Base-by-base conservation (phyloP, 305 asterid genomes). In the Petunia hybrid region DNA sequence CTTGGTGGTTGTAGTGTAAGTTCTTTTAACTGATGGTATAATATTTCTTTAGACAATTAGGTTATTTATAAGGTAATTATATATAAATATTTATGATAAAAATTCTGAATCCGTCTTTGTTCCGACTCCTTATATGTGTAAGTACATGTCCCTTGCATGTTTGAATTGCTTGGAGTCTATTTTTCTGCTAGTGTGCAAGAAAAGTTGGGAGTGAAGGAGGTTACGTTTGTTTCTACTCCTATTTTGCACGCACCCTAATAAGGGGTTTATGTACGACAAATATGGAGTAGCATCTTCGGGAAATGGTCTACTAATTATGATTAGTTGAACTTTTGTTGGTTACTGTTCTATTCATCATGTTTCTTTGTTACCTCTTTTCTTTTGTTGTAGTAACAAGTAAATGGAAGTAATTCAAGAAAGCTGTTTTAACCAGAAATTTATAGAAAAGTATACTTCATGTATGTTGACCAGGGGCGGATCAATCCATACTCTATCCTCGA, bases 251-350 rank as follows among this genome's bases (percentile, higher is more conserved):
- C 13, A n/a, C 36, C 70, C 74, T 66, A 8, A 14, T 22, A 22
- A 22, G 39, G 16, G 60, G 42, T 5, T 46, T 9, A 46, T 22
- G 42, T 48, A 61, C 48, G 78, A 73, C 63, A 51, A 13, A 35
- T 73, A 31, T 2, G 0, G 57, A 14, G 2, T 12, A 35, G 4
- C 42, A 35, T 5, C 45, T 51, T 36, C 4, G 78, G 77, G 63
- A 51, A 73, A 73, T 73, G 78, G 46, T 51, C 53, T 59, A 36
- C 78, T 73, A 51, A 73, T 73, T 51, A 73, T 73, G 78, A 48
- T 73, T 51, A 73, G 62, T 56, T 73, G 78, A 73, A 73, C 61
- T 73, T 48, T 22, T 73, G 62, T 22, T 73, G 62, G 63, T 51
- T 73, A 73, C 62, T 73, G 78, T 73, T 73, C 3, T 70, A 70